phyloP scores from a whole-genome alignment of 1,284 basidiomycete species.

The Cryptococcus sp. region DNA sequence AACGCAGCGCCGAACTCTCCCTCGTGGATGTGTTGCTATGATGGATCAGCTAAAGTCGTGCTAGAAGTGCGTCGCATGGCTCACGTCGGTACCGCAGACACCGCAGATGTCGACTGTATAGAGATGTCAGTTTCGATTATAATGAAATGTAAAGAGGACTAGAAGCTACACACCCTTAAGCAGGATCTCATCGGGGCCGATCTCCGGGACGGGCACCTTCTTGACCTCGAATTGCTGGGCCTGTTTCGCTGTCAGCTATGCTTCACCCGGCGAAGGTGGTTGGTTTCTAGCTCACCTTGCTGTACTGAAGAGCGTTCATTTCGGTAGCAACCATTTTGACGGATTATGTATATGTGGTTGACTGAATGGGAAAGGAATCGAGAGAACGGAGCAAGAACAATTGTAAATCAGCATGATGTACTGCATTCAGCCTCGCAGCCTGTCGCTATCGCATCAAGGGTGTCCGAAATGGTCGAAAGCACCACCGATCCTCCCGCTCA shows the following conservation, averaged over 20 bases:
- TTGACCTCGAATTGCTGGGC: conserved; percentile 66
- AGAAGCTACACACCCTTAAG: conserved; percentile 61
- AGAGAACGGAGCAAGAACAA: conserved; percentile 14
- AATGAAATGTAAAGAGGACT: background rate
- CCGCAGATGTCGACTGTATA: conserved; percentile 56
- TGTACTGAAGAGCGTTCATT: conserved; percentile 49
- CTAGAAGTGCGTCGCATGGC: conserved; percentile 5
- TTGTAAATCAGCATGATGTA: background rate
- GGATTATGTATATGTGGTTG: conserved; percentile 19
- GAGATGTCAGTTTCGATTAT: conserved; percentile 1
- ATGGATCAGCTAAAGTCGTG: background rate
- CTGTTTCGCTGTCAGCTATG: conserved; percentile 46
- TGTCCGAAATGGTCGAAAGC: background rate
- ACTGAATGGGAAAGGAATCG: conserved; percentile 24
- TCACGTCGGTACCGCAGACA: conserved; percentile 71
- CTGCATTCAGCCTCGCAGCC: background rate
- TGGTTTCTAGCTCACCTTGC: conserved; percentile 31
- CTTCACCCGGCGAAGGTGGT: background rate
- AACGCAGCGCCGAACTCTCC: conserved; percentile 77
- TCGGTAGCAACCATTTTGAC: conserved; percentile 31
- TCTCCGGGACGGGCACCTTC: conserved; percentile 63
- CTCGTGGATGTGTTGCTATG: conserved; percentile 63
- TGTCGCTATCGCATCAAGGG: background rate
- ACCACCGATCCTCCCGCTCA: background rate
- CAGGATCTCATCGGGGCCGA: conserved; percentile 66